Conservation (phyloP, 495 filamentous ascomycete genomes). For the Hypoxylon fuscum region DNA sequence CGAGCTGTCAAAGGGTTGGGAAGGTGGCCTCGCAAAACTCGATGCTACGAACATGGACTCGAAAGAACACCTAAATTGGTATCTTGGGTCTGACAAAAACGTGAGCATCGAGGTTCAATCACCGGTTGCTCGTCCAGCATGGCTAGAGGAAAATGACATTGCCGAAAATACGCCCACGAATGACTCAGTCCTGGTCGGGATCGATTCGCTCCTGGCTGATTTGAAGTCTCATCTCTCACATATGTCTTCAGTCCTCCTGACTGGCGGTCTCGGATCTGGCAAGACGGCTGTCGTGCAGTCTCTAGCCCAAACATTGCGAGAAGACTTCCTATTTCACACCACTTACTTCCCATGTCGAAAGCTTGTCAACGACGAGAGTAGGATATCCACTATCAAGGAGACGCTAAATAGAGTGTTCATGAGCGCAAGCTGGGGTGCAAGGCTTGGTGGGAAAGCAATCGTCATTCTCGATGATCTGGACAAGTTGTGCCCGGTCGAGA, state of each 20-base stretch:
- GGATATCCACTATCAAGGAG: constrained; percentile 90
- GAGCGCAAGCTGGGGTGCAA: constrained; percentile 86
- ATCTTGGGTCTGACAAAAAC: constrained; percentile 77
- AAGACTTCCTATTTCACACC: constrained; percentile 74
- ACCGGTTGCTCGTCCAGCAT: constrained; percentile 68
- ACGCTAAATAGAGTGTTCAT: constrained; percentile 84
- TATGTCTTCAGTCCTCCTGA: constrained; percentile 86
- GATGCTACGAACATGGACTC: constrained; percentile 61
- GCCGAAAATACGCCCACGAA: constrained; percentile 61
- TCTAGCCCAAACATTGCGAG: constrained; percentile 71
- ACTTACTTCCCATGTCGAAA: constrained; percentile 85
- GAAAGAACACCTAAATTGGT: constrained; percentile 72
- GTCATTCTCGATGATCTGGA: constrained; percentile 94
- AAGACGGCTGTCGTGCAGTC: constrained; percentile 76
- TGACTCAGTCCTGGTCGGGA: constrained; percentile 78
- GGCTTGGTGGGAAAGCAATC: constrained; percentile 80
- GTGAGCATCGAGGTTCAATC: constrained; percentile 75
- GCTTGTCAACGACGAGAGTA: constrained; percentile 85
- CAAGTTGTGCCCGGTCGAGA: constrained; percentile 88
- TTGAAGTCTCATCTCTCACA: constrained; percentile 77
- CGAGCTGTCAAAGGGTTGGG: constrained; percentile 60
- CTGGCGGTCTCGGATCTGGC: constrained; percentile 87
- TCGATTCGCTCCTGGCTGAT: constrained; percentile 78
- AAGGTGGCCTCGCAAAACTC: constrained; percentile 81
- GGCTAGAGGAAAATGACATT: constrained; percentile 55